Base-by-base conservation (phyloP, 306 rosid genomes). In the Acacia confusa region DNA sequence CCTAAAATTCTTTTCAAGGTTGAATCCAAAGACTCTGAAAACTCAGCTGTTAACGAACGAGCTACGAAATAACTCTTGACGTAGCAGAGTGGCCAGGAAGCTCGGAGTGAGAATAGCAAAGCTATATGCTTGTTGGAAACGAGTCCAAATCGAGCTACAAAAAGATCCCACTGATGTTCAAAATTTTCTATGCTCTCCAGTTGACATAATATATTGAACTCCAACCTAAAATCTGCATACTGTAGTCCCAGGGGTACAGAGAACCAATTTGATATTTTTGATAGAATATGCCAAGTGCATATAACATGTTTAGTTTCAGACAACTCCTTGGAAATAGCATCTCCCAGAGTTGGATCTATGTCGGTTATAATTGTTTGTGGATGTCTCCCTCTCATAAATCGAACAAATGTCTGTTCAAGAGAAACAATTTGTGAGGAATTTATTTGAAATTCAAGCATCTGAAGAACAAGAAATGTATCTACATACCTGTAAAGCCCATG, bases 401-500 rank as follows among this genome's bases (percentile, higher is more conserved):
- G 88, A 67, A 90, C 81, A 79, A 90, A 90, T 74, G 77, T 88
- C 94, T 90, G 92, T 84, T 82, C 70, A 82, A 82, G 86, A 87
- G 81, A 83, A 78, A 40, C 79, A 53, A 53, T 17, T 4, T 82
- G 81, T 68, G 75, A 60, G 17, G 25, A 43, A 14, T 19, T n/a
- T 38, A 58, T 25, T 1, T 40, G 78, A 74, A 80, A 72, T 78
- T 78, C 79, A 78, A 22, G 85, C 88, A 83, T 68, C 80, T 52
- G 66, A 84, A 79, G 81, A 81, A 85, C 79, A 81, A 81, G 76
- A 71, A 57, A 79, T 68, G 81, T 84, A 20, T 74, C 86, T 69
- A 87, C 92, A 70, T 83, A 90, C 94, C 94, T 87, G 94, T 78
- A 87, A 79, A 71, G 94, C 92, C 94, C 92, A 90, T 28, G 88